Percentiles rank a stretch among this genome's conserved stretches.
Conservation (phyloP, 768 basidiomycete genomes). For the Tulasnella sp. region DNA sequence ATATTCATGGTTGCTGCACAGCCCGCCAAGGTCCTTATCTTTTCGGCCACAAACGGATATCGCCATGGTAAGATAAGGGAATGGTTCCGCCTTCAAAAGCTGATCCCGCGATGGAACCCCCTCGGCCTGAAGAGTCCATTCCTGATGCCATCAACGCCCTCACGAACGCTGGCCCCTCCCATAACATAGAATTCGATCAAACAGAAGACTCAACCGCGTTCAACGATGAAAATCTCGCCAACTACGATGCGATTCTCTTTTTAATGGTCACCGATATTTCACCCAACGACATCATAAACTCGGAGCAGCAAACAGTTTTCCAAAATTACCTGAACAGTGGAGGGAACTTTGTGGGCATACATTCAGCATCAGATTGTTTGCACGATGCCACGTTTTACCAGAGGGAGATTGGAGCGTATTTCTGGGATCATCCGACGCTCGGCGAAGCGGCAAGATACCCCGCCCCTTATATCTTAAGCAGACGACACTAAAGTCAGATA, state of each 20-base stretch:
- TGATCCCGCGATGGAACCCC: too few species aligned
- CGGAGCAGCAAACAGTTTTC: slow-evolving; percentile 55
- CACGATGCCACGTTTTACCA: slow-evolving; percentile 55
- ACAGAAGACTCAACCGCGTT: slow-evolving; percentile 61
- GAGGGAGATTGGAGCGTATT: slow-evolving; percentile 58
- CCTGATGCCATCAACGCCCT: slow-evolving; percentile 62
- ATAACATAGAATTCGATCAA: slow-evolving; percentile 55
- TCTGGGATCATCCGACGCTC: slow-evolving; percentile 65
- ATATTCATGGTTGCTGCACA: slow-evolving; percentile 3
- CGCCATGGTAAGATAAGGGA: slow-evolving; percentile 46
- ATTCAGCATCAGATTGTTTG: slow-evolving; percentile 60
- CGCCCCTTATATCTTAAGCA: not conserved
- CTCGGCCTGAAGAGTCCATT: slow-evolving; percentile 50
- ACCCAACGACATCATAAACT: slow-evolving; percentile 51
- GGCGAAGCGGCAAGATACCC: slow-evolving; percentile 54
- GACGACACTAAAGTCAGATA: not conserved
- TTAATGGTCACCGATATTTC: slow-evolving; percentile 51
- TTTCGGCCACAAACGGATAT: slow-evolving; percentile 57
- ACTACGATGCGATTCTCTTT: slow-evolving; percentile 66
- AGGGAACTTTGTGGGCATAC: slow-evolving; percentile 67
- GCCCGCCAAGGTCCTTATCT: slow-evolving; percentile 46
- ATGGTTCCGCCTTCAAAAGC: not conserved
- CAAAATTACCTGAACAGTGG: slow-evolving; percentile 61
- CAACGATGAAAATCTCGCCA: slow-evolving; percentile 49
- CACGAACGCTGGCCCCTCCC: slow-evolving; percentile 38